Evolutionary conservation across 495 filamentous ascomycete genomes (phyloP).

Genomic region (Letharia lupina): DNA sequence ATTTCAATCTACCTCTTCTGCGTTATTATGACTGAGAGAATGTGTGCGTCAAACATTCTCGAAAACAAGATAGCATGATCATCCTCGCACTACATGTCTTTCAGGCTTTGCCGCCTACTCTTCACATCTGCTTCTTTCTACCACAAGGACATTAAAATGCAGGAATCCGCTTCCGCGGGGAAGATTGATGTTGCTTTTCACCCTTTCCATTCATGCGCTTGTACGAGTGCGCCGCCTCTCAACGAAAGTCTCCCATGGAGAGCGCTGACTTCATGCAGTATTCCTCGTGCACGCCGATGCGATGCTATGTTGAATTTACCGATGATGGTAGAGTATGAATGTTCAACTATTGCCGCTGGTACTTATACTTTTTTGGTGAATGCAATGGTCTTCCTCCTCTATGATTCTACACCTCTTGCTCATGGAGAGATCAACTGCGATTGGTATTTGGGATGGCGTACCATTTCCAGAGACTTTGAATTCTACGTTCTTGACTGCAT

Average conservation of each 20-base stretch:
- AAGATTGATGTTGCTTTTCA: not conserved
- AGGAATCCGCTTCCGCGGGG: not conserved
- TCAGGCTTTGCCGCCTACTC: not conserved
- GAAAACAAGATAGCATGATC: not conserved
- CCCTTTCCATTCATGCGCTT: not conserved
- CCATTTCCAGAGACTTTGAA: not conserved
- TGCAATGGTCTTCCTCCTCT: not conserved
- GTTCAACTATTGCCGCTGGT: not conserved
- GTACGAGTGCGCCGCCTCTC: not conserved
- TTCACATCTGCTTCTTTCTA: no score
- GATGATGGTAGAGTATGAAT: not conserved
- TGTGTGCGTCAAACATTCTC: not conserved
- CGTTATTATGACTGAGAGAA: not conserved
- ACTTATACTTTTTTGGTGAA: not conserved
- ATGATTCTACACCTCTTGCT: not conserved
- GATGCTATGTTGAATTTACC: no score
- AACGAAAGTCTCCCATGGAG: not conserved
- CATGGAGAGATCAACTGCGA: no score
- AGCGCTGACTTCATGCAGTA: not conserved
- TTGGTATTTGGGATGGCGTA: not conserved
- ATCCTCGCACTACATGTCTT: not conserved
- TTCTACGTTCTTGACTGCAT: not conserved
- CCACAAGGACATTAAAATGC: not conserved
- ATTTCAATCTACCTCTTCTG: not conserved
- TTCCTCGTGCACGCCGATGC: not conserved